These are phyloP conservation scores for Salix koriyanagi DNA, from an alignment of 345 rosid genomes.

Conservation along the genomic window DNA sequence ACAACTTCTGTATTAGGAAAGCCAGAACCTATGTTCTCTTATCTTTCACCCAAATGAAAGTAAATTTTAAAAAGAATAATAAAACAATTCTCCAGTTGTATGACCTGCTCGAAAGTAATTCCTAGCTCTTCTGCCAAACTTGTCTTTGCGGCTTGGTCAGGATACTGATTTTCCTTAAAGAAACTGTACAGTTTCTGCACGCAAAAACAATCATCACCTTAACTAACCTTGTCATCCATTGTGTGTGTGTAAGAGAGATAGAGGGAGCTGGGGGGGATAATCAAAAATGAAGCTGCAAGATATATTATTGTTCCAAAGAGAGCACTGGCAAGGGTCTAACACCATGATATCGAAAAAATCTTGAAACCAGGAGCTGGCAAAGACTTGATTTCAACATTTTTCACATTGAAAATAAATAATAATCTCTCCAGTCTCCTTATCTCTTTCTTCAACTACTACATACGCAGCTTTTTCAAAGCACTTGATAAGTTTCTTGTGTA, in stretches of 20 bases:
- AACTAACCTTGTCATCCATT: not conserved
- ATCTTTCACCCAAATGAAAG: not conserved
- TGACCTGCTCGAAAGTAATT: conserved; percentile 61
- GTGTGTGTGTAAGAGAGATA: not conserved
- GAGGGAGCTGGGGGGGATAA: not conserved
- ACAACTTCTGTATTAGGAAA: not conserved
- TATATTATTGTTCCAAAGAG: not conserved
- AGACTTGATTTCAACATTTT: no score
- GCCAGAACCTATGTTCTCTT: not conserved
- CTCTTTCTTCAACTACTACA: no score
- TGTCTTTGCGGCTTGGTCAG: conserved; percentile 56
- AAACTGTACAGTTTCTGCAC: conserved; percentile 54
- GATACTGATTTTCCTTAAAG: conserved; percentile 67
- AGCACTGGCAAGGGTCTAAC: not conserved
- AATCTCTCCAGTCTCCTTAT: not conserved
- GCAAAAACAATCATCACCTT: conserved; percentile 7
- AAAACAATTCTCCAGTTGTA: conserved; percentile 1
- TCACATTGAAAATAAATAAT: no score
- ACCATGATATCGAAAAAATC: not conserved
- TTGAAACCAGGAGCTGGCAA: no score
- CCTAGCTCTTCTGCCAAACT: conserved; percentile 59
- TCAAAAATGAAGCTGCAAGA: not conserved
- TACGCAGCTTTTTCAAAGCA: not conserved
- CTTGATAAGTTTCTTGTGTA: not conserved
- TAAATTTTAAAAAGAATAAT: not conserved